Conservation (phyloP, 2,329 filamentous ascomycete genomes). For the Podosphaera xanthii region DNA sequence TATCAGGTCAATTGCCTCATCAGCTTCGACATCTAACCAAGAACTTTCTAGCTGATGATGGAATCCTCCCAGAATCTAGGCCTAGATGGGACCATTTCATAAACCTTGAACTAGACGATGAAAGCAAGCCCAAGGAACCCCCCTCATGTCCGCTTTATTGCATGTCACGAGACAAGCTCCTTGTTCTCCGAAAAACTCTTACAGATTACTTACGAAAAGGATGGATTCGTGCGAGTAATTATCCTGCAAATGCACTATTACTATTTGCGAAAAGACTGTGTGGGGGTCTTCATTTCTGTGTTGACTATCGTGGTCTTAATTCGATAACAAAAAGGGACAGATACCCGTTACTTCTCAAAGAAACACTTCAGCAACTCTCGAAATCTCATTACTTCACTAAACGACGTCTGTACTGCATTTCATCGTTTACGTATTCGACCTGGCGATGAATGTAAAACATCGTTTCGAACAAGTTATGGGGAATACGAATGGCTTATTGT, state of each 20-base stretch:
- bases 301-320: neutral
- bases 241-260: neutral
- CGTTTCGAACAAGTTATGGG: neutral
- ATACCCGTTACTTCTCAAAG: neutral
- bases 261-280: neutral
- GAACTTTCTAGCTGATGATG: too few species aligned
- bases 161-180: neutral
- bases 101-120: neutral
- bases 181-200: neutral
- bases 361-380: neutral
- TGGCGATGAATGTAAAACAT: neutral
- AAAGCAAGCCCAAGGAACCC: neutral
- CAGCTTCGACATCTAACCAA: too few species aligned
- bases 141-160: neutral
- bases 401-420: neutral
- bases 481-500: neutral
- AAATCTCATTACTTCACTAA: neutral
- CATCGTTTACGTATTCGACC: neutral
- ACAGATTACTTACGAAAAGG: neutral
- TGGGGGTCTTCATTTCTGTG: neutral
- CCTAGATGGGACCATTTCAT: too few species aligned
- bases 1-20: too few species aligned
- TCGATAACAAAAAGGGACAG: neutral
- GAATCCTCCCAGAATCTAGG: too few species aligned
- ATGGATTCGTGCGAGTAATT: neutral